Base-by-base conservation (phyloP, 192 early-diverging fungal species). In the Coemansia brasiliensis region DNA sequence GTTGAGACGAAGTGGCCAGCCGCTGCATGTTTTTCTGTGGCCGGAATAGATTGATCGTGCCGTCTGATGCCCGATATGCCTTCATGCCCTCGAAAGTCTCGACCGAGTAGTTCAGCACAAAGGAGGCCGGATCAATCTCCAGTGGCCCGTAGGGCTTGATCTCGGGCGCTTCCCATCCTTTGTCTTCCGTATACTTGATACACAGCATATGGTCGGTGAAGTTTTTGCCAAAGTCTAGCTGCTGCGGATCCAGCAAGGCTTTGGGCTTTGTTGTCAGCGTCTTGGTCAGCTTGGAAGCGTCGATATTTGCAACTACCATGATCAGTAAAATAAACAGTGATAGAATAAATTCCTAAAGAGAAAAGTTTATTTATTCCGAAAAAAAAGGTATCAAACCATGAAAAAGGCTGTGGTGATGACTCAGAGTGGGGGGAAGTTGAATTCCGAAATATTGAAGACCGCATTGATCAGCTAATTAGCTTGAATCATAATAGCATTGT, bases 21-120 rank as follows among this genome's bases (percentile, higher is more conserved):
- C 96, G 86, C 70, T 84, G 80, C 94, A 98, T 94, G 85, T 98
- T 98, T 89, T 94, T 93, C 40, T 94, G 87, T 3, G 96, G 96
- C 26, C 96, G 84, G 85, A 98, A 98, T 54, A 98, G 75, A 51
- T 94, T 86, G 58, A 94, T 88, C 25, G 86, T 90, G 24, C 94
- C 93, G 5, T 91, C 62, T 49, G 87, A 88, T 55, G 94, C 92
- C 66, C 93, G 92, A 83, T 93, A 98, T 25, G 93, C 91, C 77
- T 93, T 92, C 79, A 90, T 84, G 26, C 93, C 90, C 79, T 96
- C 96, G 58, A 98, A 96, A 53, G 93, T 94, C 84, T 93, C 89
- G 15, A 95, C 79, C 1, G 86, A 88, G 72, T 98, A 98, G 75
- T 98, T 94, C 58, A 98, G 93, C 6, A 95, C 96, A 55, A 88